These are phyloP conservation scores for Botryosphaeria dothidea DNA, from an alignment of 2,329 filamentous ascomycete genomes.

Conservation along the genomic window DNA sequence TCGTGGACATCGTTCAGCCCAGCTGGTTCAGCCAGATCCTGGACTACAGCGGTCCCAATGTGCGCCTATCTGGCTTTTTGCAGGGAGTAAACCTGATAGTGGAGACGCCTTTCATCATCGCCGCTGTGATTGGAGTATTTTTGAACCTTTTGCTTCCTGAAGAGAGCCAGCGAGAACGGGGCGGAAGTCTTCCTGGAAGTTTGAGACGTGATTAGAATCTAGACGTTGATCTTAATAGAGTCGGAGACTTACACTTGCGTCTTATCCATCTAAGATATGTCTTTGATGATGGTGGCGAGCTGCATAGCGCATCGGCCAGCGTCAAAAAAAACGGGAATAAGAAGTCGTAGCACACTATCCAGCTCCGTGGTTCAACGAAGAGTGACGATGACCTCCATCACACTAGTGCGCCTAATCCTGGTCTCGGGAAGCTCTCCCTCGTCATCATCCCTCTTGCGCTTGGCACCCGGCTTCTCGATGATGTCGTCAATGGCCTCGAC, in stretches of 20 bases:
- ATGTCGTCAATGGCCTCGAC: conserved; percentile 70
- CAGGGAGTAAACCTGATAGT: conserved; percentile 44
- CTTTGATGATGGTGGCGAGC: too few relatives aligned
- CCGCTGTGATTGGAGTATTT: conserved; percentile 38
- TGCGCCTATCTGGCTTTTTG: conserved; percentile 41
- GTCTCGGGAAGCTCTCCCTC: conserved; percentile 41
- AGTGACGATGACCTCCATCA: conserved; percentile 36
- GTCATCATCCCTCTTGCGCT: conserved; percentile 20
- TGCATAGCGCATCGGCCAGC: not conserved
- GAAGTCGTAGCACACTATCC: not conserved
- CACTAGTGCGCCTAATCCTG: conserved; percentile 34
- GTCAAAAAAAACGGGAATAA: not conserved
- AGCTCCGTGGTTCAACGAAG: conserved; percentile 11
- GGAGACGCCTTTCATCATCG: conserved; percentile 45
- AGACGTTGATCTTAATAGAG: too few relatives aligned
- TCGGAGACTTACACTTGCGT: not conserved
- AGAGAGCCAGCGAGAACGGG: conserved; percentile 24
- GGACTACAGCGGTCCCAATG: conserved; percentile 39
- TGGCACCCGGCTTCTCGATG: conserved; percentile 31
- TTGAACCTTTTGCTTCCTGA: conserved; percentile 45
- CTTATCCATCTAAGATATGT: not conserved
- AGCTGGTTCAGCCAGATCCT: conserved; percentile 42
- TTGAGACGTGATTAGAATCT: not conserved
- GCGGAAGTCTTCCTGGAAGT: conserved; percentile 18
- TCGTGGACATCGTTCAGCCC: conserved; percentile 42